Percentiles rank a stretch among this genome's conserved stretches.
Evolutionary conservation across 495 filamentous ascomycete genomes (phyloP).

Genomic region (Lineolata rhizophorae): DNA sequence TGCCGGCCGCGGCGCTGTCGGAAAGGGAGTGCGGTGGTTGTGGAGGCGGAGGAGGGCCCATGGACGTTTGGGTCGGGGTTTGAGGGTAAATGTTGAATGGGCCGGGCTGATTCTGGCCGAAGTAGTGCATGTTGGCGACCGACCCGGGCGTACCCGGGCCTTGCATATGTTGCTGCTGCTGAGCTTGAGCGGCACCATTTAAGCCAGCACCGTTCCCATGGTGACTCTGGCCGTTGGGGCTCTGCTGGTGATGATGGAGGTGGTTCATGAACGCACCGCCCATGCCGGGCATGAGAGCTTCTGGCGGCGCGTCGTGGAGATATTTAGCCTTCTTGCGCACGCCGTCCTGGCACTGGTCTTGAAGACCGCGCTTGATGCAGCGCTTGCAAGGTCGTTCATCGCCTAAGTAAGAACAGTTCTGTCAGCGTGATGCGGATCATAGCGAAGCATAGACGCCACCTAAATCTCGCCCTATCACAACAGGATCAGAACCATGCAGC

Average conservation of each 20-base stretch:
- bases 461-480: not conserved
- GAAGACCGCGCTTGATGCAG: slow-evolving; percentile 81
- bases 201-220: too few species aligned
- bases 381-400: slow-evolving; percentile 81
- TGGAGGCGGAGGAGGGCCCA: not conserved
- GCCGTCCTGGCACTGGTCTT: slow-evolving; percentile 81
- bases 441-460: too few species aligned
- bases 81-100: not conserved
- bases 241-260: slow-evolving; percentile 15
- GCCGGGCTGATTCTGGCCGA: not conserved
- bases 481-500: not conserved
- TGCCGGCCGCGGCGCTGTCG: slow-evolving; percentile 7
- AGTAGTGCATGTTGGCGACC: not conserved
- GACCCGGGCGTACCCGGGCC: not conserved
- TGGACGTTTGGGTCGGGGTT: not conserved
- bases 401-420: slow-evolving; percentile 23
- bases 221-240: slow-evolving; percentile 10
- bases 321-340: slow-evolving; percentile 98
- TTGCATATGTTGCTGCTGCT: slow-evolving; percentile 4
- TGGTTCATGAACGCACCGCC: slow-evolving; percentile 15
- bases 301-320: slow-evolving; percentile 81
- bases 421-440: too few species aligned
- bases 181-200: not conserved
- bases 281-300: slow-evolving; percentile 41
- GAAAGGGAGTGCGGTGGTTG: slow-evolving; percentile 2